phyloP scores from a whole-genome alignment of 2,329 filamentous ascomycete genomes.

The Cercospora beticola region DNA sequence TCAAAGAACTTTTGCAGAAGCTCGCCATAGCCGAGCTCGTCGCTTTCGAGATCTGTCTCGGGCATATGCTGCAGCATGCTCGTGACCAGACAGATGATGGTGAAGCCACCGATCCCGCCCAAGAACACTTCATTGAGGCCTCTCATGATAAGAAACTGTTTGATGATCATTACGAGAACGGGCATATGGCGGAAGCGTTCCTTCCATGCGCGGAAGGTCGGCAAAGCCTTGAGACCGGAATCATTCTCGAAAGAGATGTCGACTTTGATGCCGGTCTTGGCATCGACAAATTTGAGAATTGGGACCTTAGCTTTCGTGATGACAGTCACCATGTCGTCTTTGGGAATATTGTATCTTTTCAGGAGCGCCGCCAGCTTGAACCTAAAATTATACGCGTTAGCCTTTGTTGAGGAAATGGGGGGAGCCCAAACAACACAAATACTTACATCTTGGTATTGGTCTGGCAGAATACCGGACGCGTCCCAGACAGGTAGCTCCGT shows the following conservation, averaged over 20 bases:
- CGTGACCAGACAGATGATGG: constrained; percentile 88
- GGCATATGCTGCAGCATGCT: constrained; percentile 83
- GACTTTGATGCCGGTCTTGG: constrained; percentile 73
- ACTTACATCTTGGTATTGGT: constrained; percentile 54
- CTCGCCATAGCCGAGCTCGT: constrained; percentile 67
- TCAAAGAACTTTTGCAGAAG: constrained; percentile 85
- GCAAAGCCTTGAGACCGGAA: constrained; percentile 74
- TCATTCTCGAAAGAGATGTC: constrained; percentile 95
- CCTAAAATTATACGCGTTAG: neutral
- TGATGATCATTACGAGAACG: constrained; percentile 80
- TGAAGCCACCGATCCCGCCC: constrained; percentile 90
- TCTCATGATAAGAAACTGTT: constrained; percentile 88
- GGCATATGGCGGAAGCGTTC: constrained; percentile 78
- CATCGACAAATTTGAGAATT: constrained; percentile 86
- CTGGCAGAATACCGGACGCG: constrained; percentile 49
- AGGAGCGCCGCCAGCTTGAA: constrained; percentile 64
- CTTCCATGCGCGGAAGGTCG: constrained; percentile 81
- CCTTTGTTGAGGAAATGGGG: neutral
- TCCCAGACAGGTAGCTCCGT: constrained; percentile 56
- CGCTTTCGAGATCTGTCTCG: constrained; percentile 60
- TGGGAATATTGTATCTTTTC: constrained; percentile 56
- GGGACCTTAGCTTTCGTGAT: constrained; percentile 81
- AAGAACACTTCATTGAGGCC: constrained; percentile 87
- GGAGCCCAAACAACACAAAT: neutral
- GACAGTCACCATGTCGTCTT: constrained; percentile 60